phyloP scores from a whole-genome alignment of 2,329 filamentous ascomycete genomes.

The Exophiala calicioides region DNA sequence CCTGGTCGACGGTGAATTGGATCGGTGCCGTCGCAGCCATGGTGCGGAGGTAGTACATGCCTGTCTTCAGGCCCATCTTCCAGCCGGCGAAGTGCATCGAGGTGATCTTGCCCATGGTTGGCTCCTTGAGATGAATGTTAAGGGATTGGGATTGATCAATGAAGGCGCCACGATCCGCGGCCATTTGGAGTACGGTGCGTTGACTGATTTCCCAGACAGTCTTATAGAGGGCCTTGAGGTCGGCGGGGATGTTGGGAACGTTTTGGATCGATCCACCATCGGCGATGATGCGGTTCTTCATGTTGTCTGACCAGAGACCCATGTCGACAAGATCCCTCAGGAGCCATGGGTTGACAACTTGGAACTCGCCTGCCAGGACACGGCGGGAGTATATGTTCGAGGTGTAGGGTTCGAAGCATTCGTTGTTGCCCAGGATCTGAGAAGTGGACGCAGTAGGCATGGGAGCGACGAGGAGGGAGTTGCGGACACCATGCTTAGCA shows the following conservation, averaged over 20 bases:
- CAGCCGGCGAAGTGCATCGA: conserved; percentile 99
- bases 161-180: conserved; percentile 95
- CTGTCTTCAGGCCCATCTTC: conserved; percentile 99
- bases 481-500: conserved; percentile 88
- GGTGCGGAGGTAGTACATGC: conserved; percentile 99
- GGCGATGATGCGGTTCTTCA: conserved; percentile 99
- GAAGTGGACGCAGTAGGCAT: conserved; percentile 98
- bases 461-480: conserved; percentile 90
- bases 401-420: conserved; percentile 99
- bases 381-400: conserved; percentile 99
- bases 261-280: conserved; percentile 95
- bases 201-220: conserved; percentile 99
- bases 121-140: conserved; percentile 99
- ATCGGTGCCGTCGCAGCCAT: conserved; percentile 96
- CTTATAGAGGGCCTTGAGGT: conserved; percentile 98
- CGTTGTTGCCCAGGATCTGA: conserved; percentile 98
- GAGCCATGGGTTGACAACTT: conserved; percentile 98
- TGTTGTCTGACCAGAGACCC: conserved; percentile 97
- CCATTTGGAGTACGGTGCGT: conserved; percentile 94
- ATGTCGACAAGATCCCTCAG: conserved; percentile 97
- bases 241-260: conserved; percentile 92
- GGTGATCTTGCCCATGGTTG: conserved; percentile 99
- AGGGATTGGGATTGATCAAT: conserved; percentile 99
- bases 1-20: conserved; percentile 98
- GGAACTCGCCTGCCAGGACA: conserved; percentile 97